Percentiles rank a stretch among this genome's conserved stretches.
Evolutionary conservation across 2,329 filamentous ascomycete genomes (phyloP).

Genomic region (Fusarium albidum): DNA sequence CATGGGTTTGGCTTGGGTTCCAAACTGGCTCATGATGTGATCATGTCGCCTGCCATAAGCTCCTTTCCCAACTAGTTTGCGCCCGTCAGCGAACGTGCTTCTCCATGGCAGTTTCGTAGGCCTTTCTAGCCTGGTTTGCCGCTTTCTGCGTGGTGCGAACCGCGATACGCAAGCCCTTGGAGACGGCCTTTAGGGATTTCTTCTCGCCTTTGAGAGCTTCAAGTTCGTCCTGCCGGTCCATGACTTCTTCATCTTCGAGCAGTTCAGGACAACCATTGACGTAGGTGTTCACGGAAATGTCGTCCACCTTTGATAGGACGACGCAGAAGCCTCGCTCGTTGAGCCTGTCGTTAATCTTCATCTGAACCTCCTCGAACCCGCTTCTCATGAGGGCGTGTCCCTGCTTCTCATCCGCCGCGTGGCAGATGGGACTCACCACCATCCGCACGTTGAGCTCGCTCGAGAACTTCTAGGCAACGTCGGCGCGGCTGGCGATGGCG

Average conservation of each 20-base stretch:
- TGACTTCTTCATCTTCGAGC: background rate
- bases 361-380: constrained; percentile 36
- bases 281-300: constrained; percentile 20
- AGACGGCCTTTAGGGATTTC: background rate
- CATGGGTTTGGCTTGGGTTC: background rate
- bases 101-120: background rate
- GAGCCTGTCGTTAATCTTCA: constrained; percentile 41
- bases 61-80: background rate
- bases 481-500: constrained; percentile 33
- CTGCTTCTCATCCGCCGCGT: constrained; percentile 41
- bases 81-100: background rate
- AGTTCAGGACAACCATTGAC: background rate
- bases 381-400: constrained; percentile 31
- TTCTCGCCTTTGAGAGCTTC: background rate
- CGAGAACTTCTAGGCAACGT: constrained; percentile 31
- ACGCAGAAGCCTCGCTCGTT: constrained; percentile 35
- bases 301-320: constrained; percentile 42
- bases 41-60: background rate
- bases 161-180: too few relatives aligned
- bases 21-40: background rate
- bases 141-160: background rate
- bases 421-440: constrained; percentile 36
- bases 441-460: constrained; percentile 37
- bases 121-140: background rate
- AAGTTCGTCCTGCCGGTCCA: background rate